Conservation (phyloP, 495 filamentous ascomycete genomes). For the Aspergillus leporis region DNA sequence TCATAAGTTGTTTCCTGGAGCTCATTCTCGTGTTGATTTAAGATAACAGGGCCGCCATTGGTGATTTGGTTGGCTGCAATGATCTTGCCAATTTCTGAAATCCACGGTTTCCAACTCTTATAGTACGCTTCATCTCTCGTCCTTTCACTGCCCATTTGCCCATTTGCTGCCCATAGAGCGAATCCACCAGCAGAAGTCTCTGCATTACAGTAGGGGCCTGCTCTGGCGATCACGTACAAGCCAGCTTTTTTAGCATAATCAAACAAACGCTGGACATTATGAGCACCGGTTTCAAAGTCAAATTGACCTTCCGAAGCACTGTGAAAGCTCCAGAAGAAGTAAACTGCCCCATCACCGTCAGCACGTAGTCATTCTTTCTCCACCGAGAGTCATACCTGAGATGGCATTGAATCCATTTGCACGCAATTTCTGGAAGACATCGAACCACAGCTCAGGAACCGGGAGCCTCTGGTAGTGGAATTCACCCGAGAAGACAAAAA, state of each 20-base stretch:
- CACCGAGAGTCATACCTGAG: slow-evolving; percentile 22
- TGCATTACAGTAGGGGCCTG: slow-evolving; percentile 62
- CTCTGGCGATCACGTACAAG: slow-evolving; percentile 57
- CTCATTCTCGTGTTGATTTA: slow-evolving; percentile 57
- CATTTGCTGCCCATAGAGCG: slow-evolving; percentile 53
- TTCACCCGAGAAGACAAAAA: slow-evolving; percentile 60
- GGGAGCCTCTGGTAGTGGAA: slow-evolving; percentile 60
- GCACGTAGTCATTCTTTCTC: neutral
- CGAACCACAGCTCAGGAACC: slow-evolving; percentile 59
- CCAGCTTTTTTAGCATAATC: slow-evolving; percentile 57
- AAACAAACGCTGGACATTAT: slow-evolving; percentile 54
- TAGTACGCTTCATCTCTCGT: slow-evolving; percentile 46
- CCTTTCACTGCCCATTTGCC: slow-evolving; percentile 45
- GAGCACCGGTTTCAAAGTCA: slow-evolving; percentile 57
- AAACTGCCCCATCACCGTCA: slow-evolving; percentile 31
- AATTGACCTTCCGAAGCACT: slow-evolving; percentile 46
- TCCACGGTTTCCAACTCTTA: slow-evolving; percentile 20
- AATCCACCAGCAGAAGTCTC: slow-evolving; percentile 51
- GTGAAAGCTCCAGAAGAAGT: slow-evolving; percentile 60
- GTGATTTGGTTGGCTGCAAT: slow-evolving; percentile 52
- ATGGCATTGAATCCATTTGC: slow-evolving; percentile 59
- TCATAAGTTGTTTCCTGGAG: slow-evolving; percentile 13
- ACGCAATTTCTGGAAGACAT: slow-evolving; percentile 63
- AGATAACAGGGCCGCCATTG: slow-evolving; percentile 52
- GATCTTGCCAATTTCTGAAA: slow-evolving; percentile 42